Percentiles rank a stretch among this genome's conserved stretches.
Conservation (phyloP, 345 rosid species). For the Reutealis trisperma region DNA sequence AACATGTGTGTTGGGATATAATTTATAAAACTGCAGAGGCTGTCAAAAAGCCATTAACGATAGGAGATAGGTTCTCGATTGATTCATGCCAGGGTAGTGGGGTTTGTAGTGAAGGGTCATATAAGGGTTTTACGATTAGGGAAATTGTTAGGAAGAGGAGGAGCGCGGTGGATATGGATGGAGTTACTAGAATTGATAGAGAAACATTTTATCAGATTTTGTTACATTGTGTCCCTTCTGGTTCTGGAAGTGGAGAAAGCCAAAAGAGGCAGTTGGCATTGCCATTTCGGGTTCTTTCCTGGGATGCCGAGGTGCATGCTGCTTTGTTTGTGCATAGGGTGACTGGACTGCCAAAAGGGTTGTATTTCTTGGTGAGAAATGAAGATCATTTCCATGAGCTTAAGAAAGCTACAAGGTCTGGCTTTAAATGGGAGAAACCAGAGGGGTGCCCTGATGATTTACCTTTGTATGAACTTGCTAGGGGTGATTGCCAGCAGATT, state of each 20-base stretch:
- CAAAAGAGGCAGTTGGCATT: slow-evolving; percentile 59
- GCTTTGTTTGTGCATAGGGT: slow-evolving; percentile 84
- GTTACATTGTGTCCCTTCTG: slow-evolving; percentile 84
- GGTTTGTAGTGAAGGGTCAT: slow-evolving; percentile 43
- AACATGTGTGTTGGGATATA: slow-evolving; percentile 81
- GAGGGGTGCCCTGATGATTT: slow-evolving; percentile 71
- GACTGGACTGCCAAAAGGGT: slow-evolving; percentile 63
- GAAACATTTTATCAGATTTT: slow-evolving; percentile 76
- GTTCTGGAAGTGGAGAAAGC: slow-evolving; percentile 46
- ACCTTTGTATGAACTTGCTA: slow-evolving; percentile 64
- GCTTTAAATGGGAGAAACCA: slow-evolving; percentile 75
- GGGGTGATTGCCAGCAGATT: slow-evolving; percentile 58
- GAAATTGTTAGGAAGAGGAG: slow-evolving; percentile 80
- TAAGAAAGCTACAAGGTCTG: slow-evolving; percentile 49
- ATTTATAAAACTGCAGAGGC: slow-evolving; percentile 75
- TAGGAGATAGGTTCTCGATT: slow-evolving; percentile 26
- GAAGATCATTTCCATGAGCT: slow-evolving; percentile 73
- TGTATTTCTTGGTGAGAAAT: slow-evolving; percentile 83
- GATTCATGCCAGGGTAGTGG: slow-evolving; percentile 53
- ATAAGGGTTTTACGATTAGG: slow-evolving; percentile 47
- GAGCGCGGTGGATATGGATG: slow-evolving; percentile 94
- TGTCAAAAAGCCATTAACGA: slow-evolving; percentile 55
- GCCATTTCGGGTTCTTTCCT: slow-evolving; percentile 76
- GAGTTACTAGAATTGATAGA: slow-evolving; percentile 56
- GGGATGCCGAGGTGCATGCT: slow-evolving; percentile 92